Evolutionary conservation across 2,329 filamentous ascomycete genomes (phyloP).

Genomic region (Helminthosporium solani): DNA sequence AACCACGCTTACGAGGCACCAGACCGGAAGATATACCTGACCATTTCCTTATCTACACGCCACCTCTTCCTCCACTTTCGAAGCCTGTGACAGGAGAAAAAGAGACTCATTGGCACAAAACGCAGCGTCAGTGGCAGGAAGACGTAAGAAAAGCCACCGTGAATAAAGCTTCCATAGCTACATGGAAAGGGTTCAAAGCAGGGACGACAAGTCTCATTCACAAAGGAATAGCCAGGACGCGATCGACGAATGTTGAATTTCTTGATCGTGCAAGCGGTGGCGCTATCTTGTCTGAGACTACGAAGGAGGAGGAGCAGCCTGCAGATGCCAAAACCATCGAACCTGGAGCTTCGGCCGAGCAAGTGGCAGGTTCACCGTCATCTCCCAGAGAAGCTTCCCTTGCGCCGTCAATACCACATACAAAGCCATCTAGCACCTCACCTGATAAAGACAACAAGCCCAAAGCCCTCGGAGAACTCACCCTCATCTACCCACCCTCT

Average conservation of each 20-base stretch:
- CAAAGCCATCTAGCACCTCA: conserved; percentile 19
- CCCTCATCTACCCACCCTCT: conserved; percentile 44
- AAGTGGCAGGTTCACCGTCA: too few relatives aligned
- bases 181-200: conserved; percentile 48
- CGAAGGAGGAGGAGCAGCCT: conserved; percentile 8
- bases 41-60: conserved; percentile 50
- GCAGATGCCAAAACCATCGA: conserved; percentile 9
- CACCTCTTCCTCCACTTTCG: conserved; percentile 45
- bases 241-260: conserved; percentile 47
- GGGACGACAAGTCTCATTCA: conserved; percentile 44
- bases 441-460: conserved; percentile 33
- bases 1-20: conserved; percentile 39
- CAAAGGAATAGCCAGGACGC: conserved; percentile 46
- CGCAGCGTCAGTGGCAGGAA: conserved; percentile 49
- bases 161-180: conserved; percentile 42
- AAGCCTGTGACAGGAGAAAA: conserved; percentile 46
- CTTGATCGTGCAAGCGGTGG: conserved; percentile 42
- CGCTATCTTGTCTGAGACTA: conserved; percentile 8
- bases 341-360: conserved; percentile 1
- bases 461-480: conserved; percentile 44
- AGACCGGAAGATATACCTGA: conserved; percentile 37
- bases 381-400: not conserved
- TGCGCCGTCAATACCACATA: not conserved
- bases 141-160: conserved; percentile 48
- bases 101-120: conserved; percentile 45